Evolutionary conservation across 2,329 filamentous ascomycete species (phyloP).

Genomic region (Chalaropsis ovoidea): DNA sequence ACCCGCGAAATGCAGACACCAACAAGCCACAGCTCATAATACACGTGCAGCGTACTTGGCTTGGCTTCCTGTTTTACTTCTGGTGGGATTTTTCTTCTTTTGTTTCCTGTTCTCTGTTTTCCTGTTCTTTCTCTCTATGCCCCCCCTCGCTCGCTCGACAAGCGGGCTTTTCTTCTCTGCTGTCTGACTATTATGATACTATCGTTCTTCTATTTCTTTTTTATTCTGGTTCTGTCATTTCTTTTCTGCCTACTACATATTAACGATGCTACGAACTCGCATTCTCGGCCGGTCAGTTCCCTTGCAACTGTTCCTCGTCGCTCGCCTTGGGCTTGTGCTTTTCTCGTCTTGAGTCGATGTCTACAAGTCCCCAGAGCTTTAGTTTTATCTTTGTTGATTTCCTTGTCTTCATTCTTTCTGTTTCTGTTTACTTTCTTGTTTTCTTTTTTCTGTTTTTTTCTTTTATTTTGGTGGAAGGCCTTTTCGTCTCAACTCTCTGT

Average conservation of each 20-base stretch:
- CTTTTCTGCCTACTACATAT: not conserved
- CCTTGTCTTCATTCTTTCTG: not conserved
- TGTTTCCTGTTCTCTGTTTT: not conserved
- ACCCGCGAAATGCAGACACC: constrained; percentile 18
- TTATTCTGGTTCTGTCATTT: not conserved
- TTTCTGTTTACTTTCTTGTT: not conserved
- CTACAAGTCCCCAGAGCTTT: not conserved
- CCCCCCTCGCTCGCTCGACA: not conserved
- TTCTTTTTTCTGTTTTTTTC: not conserved
- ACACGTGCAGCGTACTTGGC: not conserved
- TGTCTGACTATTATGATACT: constrained; percentile 14
- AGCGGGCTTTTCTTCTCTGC: not conserved
- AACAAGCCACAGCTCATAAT: constrained; percentile 17
- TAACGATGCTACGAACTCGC: constrained; percentile 12
- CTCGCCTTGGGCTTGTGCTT: not conserved
- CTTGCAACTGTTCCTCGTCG: not conserved
- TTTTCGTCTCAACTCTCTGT: not conserved
- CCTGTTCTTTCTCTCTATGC: not conserved
- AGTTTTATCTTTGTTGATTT: not conserved
- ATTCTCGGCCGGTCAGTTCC: not conserved
- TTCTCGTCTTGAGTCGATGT: not conserved
- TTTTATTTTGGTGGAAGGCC: not conserved
- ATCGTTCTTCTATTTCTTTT: not conserved
- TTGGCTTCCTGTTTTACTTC: not conserved
- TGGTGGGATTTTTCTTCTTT: not conserved